These are phyloP conservation scores for Scheffersomyces stambukii DNA, from an alignment of 1,139 yeast species.

Conservation along the genomic window DNA sequence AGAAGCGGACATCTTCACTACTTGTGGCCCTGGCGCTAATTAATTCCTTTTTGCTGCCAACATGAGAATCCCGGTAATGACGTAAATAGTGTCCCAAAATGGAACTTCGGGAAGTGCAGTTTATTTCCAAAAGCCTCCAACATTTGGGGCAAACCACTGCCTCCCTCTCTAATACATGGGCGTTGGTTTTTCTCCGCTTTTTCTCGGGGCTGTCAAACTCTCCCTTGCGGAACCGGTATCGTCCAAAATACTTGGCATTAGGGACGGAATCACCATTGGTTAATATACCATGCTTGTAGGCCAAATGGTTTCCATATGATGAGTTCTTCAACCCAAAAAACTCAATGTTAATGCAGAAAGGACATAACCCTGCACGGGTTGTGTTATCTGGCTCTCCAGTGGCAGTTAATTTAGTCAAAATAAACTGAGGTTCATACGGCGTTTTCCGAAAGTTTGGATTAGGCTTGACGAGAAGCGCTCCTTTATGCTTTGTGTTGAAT, in stretches of 20 bases:
- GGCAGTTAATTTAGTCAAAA: conserved; percentile 10
- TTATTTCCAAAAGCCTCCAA: conserved; percentile 16
- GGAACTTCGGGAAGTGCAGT: conserved; percentile 14
- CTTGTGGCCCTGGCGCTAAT: no score
- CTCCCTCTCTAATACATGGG: conserved; percentile 15
- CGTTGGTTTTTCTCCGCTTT: conserved; percentile 15
- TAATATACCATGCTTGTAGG: conserved; percentile 32
- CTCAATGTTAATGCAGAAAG: conserved; percentile 26
- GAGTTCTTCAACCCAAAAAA: conserved; percentile 32
- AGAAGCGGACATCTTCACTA: no score
- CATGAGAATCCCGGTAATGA: conserved; percentile 14
- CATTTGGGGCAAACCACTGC: conserved; percentile 16
- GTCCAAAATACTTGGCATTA: conserved; percentile 13
- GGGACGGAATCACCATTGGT: conserved; percentile 26
- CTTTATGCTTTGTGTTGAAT: no score
- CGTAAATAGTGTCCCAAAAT: conserved; percentile 13
- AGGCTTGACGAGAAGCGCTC: conserved; percentile 7
- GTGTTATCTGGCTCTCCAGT: conserved; percentile 12
- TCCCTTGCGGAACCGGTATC: conserved; percentile 11
- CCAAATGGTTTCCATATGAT: conserved; percentile 29
- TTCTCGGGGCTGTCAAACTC: conserved; percentile 13
- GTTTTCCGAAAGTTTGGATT: conserved; percentile 12
- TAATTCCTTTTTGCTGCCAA: conserved; percentile 12
- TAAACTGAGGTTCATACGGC: conserved; percentile 12
- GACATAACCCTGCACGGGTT: conserved; percentile 26